Base-by-base conservation (phyloP, 305 asterid species). In the Solanum chacoense region DNA sequence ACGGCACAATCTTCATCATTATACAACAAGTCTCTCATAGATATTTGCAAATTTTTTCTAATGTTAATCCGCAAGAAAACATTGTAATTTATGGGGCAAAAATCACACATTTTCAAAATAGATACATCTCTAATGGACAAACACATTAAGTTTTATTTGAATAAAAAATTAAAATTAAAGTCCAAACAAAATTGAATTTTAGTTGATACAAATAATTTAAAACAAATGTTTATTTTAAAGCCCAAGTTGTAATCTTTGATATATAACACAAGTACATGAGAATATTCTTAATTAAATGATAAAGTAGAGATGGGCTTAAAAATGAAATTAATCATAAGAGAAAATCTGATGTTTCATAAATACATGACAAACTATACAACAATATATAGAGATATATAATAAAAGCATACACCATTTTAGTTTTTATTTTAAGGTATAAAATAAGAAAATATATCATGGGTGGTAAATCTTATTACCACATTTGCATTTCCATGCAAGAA, bases 401-500 rank as follows among this genome's bases (percentile, higher is more conserved):
- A 73, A 11, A 73, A 73, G 38, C 38, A 16, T 31, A 31, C 24
- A 73, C 24, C 79, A 73, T 32, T 29, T 72, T 29, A 40, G 16
- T 72, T 29, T 72, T 59, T 59, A 9, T 8, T 59, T 59, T 59
- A 12, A 59, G 69, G n/a, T 29, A 73, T 31, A 29, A 29, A 73
- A 73, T 72, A 29, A 29, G 6, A 74, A 74, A 18, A 18, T 34
- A 6, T 75, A 78, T 42, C 84, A 88, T 20, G 90, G 90, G 31
- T 84, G 88, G 38, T 36, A 88, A 14, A 88, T 28, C 88, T 83
- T 84, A 88, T 88, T 73, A 31, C 88, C 85, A 59, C 90, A 88
- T 77, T 84, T 88, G 50, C 90, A 88, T 88, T 72, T 88, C 90
- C 90, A 88, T 24, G 85, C 72, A 13, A 88, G 90, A 55, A 84